phyloP scores from a whole-genome alignment of 75 land plant genomes.

The Selaginella tamariscina region DNA sequence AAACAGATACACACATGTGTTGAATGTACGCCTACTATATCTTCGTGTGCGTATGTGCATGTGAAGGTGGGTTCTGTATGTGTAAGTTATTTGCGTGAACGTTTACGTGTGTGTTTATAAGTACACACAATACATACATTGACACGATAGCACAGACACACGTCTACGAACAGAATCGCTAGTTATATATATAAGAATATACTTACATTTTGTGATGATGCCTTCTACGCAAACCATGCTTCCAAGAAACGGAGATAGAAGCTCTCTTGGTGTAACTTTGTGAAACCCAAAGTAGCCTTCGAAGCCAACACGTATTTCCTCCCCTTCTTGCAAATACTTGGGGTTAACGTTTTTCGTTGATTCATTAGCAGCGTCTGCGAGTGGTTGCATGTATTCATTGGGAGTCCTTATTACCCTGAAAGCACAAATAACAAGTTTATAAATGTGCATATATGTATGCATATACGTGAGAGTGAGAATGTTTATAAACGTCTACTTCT shows the following conservation, averaged over 20 bases:
- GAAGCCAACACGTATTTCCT: conserved; percentile 80
- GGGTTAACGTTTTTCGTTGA: conserved; percentile 47
- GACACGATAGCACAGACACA: neutral
- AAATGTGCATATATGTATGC: too few relatives aligned
- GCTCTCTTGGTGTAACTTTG: conserved; percentile 82
- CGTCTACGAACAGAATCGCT: too few relatives aligned
- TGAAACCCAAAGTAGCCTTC: conserved; percentile 95
- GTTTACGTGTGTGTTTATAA: too few relatives aligned
- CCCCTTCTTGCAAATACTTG: conserved; percentile 68
- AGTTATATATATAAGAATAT: too few relatives aligned
- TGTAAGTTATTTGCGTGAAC: too few relatives aligned
- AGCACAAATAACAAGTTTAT: neutral
- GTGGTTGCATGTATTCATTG: conserved; percentile 70
- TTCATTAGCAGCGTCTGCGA: conserved; percentile 75
- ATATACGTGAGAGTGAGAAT: too few relatives aligned
- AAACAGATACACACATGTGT: too few relatives aligned
- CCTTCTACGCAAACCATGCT: conserved; percentile 94
- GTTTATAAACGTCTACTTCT: too few relatives aligned
- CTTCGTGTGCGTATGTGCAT: too few relatives aligned
- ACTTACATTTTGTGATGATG: conserved; percentile 88
- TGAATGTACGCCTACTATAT: too few relatives aligned
- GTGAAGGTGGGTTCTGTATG: too few relatives aligned
- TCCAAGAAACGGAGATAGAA: conserved; percentile 88
- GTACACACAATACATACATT: neutral
- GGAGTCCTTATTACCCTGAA: conserved; percentile 66